Evolutionary conservation across 176 grass and related monocot genomes (phyloP).

Genomic region (Puya raimondii): DNA sequence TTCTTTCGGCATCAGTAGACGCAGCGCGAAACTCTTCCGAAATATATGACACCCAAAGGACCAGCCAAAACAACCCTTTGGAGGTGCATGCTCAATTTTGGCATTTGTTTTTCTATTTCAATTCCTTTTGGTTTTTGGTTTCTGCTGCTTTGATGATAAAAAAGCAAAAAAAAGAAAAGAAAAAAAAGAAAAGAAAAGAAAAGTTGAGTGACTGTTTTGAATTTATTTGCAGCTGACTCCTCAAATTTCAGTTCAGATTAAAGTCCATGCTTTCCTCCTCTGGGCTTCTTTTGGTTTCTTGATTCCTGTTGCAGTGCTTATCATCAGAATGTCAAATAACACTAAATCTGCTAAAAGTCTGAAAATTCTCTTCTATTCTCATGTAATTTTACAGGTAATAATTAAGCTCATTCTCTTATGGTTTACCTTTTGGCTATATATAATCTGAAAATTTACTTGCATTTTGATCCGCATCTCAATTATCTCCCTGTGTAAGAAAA

Average conservation of each 20-base stretch:
- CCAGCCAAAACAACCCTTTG: conserved; percentile 6
- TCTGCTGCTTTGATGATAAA: background rate
- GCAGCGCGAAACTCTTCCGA: conserved; percentile 18
- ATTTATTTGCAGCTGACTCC: conserved; percentile 40
- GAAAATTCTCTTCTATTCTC: conserved; percentile 64
- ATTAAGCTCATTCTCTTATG: conserved; percentile 9
- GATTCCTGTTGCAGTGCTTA: conserved; percentile 82
- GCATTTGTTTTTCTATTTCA: background rate
- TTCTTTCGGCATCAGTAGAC: conserved; percentile 16
- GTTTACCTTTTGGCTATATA: background rate
- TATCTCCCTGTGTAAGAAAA: no score
- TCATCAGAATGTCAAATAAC: conserved; percentile 59
- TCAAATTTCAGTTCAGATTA: conserved; percentile 59
- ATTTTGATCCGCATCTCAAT: background rate
- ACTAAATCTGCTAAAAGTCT: conserved; percentile 27
- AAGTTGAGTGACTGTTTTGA: background rate
- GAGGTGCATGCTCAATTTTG: conserved; percentile 33
- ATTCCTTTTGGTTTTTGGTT: background rate
- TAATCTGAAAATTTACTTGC: background rate
- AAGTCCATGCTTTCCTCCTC: conserved; percentile 78
- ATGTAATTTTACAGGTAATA: conserved; percentile 64
- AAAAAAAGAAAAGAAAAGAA: background rate
- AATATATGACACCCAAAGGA: conserved; percentile 31
- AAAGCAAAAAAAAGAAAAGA: background rate
- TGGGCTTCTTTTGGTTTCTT: conserved; percentile 82